These are phyloP conservation scores for Boeremia lycopersici DNA, from an alignment of 2,329 filamentous ascomycete genomes.

Conservation along the genomic window DNA sequence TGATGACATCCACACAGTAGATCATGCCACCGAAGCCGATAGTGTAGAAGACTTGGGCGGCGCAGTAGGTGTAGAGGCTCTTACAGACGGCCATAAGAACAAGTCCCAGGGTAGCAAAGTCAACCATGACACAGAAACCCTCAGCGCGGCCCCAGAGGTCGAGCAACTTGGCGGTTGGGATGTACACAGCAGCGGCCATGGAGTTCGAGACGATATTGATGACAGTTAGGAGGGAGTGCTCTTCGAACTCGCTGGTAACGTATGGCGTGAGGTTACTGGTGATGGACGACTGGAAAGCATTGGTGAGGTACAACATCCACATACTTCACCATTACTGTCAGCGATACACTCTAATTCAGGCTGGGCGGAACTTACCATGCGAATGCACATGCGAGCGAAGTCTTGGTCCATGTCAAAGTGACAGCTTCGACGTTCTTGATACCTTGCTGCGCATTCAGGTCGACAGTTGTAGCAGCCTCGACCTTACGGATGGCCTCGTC, in stretches of 20 bases:
- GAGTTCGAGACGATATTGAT: conserved; percentile 34
- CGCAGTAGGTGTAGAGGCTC: conserved; percentile 51
- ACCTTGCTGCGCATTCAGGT: conserved; percentile 38
- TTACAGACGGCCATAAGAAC: conserved; percentile 70
- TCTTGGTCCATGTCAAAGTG: conserved; percentile 47
- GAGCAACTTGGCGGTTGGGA: conserved; percentile 48
- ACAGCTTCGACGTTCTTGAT: conserved; percentile 46
- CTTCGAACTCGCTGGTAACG: conserved; percentile 39
- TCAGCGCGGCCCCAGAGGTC: conserved; percentile 49
- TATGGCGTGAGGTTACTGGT: conserved; percentile 42
- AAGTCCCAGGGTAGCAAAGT: conserved; percentile 46
- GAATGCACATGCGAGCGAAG: conserved; percentile 41
- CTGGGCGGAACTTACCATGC: conserved; percentile 33
- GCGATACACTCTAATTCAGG: not conserved
- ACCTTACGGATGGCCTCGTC: conserved; percentile 26
- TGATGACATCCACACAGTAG: conserved; percentile 66
- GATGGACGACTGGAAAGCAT: conserved; percentile 49
- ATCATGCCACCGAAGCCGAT: conserved; percentile 67
- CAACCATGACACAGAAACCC: conserved; percentile 44
- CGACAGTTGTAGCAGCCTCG: conserved; percentile 18
- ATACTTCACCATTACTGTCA: conserved; percentile 15
- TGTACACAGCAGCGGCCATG: conserved; percentile 42
- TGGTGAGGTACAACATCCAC: conserved; percentile 50
- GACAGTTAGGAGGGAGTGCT: conserved; percentile 35
- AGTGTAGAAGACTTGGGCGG: conserved; percentile 40